Evolutionary conservation across 176 grass and related monocot genomes (phyloP), one percentile per base, ranked within the genome.

Genomic region (Urochloa ruziziensis): DNA sequence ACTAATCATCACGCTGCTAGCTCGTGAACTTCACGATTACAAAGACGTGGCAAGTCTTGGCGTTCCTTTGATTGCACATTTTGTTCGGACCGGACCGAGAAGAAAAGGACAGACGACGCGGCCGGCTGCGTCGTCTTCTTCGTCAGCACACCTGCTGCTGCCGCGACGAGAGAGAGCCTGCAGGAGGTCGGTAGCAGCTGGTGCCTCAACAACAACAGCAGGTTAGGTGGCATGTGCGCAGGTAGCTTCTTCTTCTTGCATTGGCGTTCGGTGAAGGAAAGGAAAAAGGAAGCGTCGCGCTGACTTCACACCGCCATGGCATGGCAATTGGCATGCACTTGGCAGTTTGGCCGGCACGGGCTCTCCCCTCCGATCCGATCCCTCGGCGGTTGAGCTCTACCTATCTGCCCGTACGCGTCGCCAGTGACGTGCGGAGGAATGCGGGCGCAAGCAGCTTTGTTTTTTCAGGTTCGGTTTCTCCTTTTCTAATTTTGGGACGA

Each of bases 21-120:
- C n/a, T n/a, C n/a, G n/a, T n/a, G n/a, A n/a, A n/a, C n/a, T n/a
- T n/a, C n/a, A n/a, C n/a, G n/a, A n/a, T 40, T 40, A 40, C 39
- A 40, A 40, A 40, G 39, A 40, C 39, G 5, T 40, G 39, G 39
- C 39, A 40, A 40, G 39, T 40, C 39, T n/a, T n/a, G n/a, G n/a
- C n/a, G 39, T 82, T 51, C 30, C 80, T 65, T 88, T 28, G 58
- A 48, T 79, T 72, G 57, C 66, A 73, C 74, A 63, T 83, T 23
- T 54, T 36, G 16, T 58, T 74, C 19, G 7, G 28, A 9, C 70
- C 17, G 62, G 32, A 40, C 8, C 37, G 37, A 39, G 1, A 6
- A 4, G 62, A 65, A 65, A 65, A 32, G 32, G 62, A 65, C 62
- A 14, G 29, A 15, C 30, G 62, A 64, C 33, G 10, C n/a, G 4